phyloP scores from a whole-genome alignment of 495 filamentous ascomycete genomes.

The Hypoxylon fuscum region DNA sequence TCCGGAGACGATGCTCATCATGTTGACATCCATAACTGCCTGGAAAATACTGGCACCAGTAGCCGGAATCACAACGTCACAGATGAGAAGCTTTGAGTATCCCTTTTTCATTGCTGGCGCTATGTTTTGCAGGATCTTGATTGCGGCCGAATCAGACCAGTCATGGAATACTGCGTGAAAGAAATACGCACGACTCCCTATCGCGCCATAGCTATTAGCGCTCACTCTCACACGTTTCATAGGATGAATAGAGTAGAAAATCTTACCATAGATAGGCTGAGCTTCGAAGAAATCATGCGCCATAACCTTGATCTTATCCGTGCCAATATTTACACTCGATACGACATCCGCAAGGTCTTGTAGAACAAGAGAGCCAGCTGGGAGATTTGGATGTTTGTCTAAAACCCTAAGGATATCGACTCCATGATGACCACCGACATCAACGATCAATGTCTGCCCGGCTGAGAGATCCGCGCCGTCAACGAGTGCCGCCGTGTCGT shows the following conservation, averaged over 20 bases:
- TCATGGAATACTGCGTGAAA: background rate
- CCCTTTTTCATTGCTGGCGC: constrained; percentile 38
- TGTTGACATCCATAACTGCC: constrained; percentile 57
- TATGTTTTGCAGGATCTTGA: constrained; percentile 33
- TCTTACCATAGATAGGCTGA: constrained; percentile 45
- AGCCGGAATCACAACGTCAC: constrained; percentile 41
- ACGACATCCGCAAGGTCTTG: constrained; percentile 52
- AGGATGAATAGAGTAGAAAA: constrained; percentile 22
- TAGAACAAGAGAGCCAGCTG: constrained; percentile 48
- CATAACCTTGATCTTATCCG: constrained; percentile 41
- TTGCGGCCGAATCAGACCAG: constrained; percentile 21
- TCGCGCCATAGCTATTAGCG: constrained; percentile 21
- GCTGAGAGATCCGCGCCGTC: constrained; percentile 34
- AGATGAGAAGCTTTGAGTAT: constrained; percentile 40
- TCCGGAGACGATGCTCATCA: constrained; percentile 52
- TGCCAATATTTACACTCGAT: constrained; percentile 26
- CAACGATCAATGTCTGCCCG: constrained; percentile 47
- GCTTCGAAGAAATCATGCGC: constrained; percentile 46
- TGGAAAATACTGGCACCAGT: constrained; percentile 35
- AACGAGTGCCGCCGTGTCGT: constrained; percentile 34
- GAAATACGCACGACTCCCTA: constrained; percentile 55
- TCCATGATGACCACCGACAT: constrained; percentile 55
- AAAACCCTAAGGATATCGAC: constrained; percentile 48
- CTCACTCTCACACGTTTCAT: constrained; percentile 21
- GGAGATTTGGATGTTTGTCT: constrained; percentile 44